Evolutionary conservation across 1,284 basidiomycete species (phyloP), one percentile per base, ranked within the genome.

Genomic region (Cutaneotrichosporon dermatis): DNA sequence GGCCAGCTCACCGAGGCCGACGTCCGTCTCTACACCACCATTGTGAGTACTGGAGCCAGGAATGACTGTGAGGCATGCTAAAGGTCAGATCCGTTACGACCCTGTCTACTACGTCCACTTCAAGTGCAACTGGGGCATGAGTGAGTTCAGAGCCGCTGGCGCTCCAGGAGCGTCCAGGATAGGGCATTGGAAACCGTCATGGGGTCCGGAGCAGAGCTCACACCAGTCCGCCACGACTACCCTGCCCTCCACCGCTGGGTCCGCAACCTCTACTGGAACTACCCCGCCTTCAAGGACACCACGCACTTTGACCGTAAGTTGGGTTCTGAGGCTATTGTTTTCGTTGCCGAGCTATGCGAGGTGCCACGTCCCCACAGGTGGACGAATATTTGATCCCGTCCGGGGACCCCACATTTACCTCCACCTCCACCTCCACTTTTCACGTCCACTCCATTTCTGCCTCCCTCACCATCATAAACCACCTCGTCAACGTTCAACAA

Each of bases 91-190:
- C 63, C 70, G 89, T 43, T 82, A 85, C 72, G 92, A 95, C 71
- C 88, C 89, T 0, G 93, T 91, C 39, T 98, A 99, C 78, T 84
- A 88, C 56, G 86, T 86, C 0, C 89, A 92, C 77, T 97, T 98
- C 84, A 97, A 97, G 77, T 95, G 92, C 81, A 95, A 96, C 82
- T 77, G 90, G 66, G 86, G 86, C 41, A 84, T 84, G 53, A 78
- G 53, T 54, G 16, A 46, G 53, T 54, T 8, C 3, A 46, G n/a
- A 46, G 74, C 25, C 25, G 25, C 25, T 25, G 25, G 25, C 25
- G 25, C 25, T 25, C 25, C 25, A 25, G 25, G 25, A 25, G 25
- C 25, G 25, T 25, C 25, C 25, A 25, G 25, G 25, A 25, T 25
- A 25, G 25, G 25, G 25, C 25, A 25, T 25, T 25, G 25, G 25